phyloP scores from a whole-genome alignment of 768 basidiomycete species.

The Asterophora parasitica region DNA sequence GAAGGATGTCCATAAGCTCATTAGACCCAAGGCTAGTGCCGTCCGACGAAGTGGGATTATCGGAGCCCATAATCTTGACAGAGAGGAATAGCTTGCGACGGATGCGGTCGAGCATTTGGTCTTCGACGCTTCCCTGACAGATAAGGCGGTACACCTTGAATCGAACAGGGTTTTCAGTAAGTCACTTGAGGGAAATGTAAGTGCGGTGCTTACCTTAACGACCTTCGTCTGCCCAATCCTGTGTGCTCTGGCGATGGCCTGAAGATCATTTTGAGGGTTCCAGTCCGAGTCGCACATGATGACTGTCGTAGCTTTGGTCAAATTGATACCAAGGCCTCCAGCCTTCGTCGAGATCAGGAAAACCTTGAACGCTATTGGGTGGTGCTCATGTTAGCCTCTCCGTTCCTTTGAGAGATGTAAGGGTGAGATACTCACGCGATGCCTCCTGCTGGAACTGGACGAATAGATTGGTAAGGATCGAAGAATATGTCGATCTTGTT shows the following conservation, averaged over 20 bases:
- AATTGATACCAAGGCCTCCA: conserved; percentile 75
- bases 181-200: not conserved
- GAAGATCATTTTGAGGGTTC: conserved; percentile 76
- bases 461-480: not conserved
- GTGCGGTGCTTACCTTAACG: conserved; percentile 43
- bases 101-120: conserved; percentile 69
- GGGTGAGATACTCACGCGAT: conserved; percentile 36
- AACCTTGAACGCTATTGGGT: conserved; percentile 49
- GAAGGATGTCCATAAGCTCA: conserved; percentile 53
- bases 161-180: conserved; percentile 1
- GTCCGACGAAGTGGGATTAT: conserved; percentile 18
- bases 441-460: conserved; percentile 53
- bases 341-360: conserved; percentile 70
- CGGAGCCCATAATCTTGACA: conserved; percentile 53
- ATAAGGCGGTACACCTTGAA: conserved; percentile 64
- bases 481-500: not conserved
- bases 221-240: conserved; percentile 73
- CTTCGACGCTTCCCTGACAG: conserved; percentile 67
- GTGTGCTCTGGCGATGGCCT: conserved; percentile 83
- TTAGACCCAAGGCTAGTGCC: conserved; percentile 29
- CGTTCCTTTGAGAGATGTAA: too few species aligned
- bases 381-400: not conserved
- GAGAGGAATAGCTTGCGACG: conserved; percentile 68
- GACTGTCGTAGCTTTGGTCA: conserved; percentile 76
- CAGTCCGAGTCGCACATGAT: conserved; percentile 75